Percentiles rank a stretch among this genome's conserved stretches.
These are phyloP conservation scores for Microcos paniculata DNA, from an alignment of 345 rosid species.

Conservation along the genomic window DNA sequence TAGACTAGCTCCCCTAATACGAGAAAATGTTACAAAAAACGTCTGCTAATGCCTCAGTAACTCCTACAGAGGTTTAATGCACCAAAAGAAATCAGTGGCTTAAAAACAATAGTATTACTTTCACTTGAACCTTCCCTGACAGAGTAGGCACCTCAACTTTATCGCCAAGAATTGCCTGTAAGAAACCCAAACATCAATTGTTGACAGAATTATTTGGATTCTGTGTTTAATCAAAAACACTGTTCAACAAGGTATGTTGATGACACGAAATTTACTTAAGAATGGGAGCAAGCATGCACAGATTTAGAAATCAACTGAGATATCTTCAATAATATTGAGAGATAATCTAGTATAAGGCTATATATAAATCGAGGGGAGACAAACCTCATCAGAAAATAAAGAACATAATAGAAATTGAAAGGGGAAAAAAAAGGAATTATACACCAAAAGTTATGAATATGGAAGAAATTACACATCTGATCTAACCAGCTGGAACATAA, in stretches of 20 bases:
- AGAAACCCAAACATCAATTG: constrained; percentile 20
- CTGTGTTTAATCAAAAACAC: neutral
- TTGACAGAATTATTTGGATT: neutral
- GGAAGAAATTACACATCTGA: neutral
- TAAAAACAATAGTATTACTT: constrained; percentile 42
- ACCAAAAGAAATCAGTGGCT: constrained; percentile 6
- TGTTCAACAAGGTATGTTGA: neutral
- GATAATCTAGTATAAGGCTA: neutral
- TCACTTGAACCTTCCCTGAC: constrained; percentile 57
- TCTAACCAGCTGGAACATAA: neutral
- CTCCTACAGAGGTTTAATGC: neutral
- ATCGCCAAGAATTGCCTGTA: constrained; percentile 92
- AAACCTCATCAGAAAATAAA: neutral
- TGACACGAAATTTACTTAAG: neutral
- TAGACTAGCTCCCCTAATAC: neutral
- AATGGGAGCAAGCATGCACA: neutral
- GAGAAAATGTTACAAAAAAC: neutral
- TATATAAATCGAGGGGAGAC: constrained; percentile 6
- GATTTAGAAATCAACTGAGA: neutral
- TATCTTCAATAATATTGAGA: neutral
- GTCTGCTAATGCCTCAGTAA: neutral
- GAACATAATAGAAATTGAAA: neutral
- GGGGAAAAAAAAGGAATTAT: neutral
- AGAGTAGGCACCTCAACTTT: constrained; percentile 81
- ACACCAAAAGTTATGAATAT: neutral